These are phyloP conservation scores for Lasiosphaeriaceae sp. DNA, from an alignment of 495 filamentous ascomycete species.

Conservation along the genomic window DNA sequence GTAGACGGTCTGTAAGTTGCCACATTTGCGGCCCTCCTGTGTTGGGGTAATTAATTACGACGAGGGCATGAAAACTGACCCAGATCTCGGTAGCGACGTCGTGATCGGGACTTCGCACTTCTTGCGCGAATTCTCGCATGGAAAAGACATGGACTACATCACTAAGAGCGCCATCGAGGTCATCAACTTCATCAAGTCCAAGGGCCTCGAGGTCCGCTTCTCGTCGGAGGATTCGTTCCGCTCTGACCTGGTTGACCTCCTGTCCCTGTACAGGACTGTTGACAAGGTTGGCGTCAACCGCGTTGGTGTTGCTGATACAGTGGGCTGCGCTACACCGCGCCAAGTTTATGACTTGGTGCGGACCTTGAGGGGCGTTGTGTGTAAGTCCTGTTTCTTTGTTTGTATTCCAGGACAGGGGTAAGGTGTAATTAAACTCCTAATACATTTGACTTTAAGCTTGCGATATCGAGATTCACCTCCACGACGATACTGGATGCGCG, in stretches of 20 bases:
- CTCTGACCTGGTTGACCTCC: constrained; percentile 74
- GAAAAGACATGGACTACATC: constrained; percentile 92
- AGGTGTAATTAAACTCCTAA: too few species aligned
- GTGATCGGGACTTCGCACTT: too few species aligned
- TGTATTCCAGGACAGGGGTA: too few species aligned
- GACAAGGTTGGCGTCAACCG: constrained; percentile 78
- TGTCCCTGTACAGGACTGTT: constrained; percentile 73
- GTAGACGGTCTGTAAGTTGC: constrained; percentile 66
- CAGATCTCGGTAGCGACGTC: too few species aligned
- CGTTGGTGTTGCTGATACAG: constrained; percentile 81
- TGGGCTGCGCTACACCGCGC: constrained; percentile 71
- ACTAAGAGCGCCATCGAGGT: constrained; percentile 90
- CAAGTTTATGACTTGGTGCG: constrained; percentile 85
- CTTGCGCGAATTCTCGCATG: constrained; percentile 44
- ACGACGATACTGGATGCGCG: constrained; percentile 75
- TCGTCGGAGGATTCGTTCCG: constrained; percentile 81
- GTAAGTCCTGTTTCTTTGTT: not conserved
- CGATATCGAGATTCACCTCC: constrained; percentile 71
- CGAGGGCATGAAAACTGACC: too few species aligned
- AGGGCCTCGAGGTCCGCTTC: constrained; percentile 75
- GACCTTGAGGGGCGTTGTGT: constrained; percentile 70
- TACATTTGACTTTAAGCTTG: too few species aligned
- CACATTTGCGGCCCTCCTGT: too few species aligned
- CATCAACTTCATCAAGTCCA: constrained; percentile 88
- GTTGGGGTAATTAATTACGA: too few species aligned